A percentile compares a stretch with the other conserved stretches of the same genome.
phyloP scores from a whole-genome alignment of 129 eudicot species.

The Cynara cardunculus region DNA sequence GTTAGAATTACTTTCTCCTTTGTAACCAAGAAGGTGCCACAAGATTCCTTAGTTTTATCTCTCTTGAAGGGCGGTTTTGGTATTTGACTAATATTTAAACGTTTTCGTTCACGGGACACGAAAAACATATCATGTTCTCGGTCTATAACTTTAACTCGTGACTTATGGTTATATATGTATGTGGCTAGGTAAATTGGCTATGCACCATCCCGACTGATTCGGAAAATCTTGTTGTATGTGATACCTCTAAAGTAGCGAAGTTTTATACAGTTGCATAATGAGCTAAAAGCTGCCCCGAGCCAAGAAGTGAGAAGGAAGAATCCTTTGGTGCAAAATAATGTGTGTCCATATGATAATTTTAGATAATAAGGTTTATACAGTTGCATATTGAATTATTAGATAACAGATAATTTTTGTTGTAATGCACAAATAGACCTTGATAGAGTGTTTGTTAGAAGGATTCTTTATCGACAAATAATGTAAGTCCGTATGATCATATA shows the following conservation, averaged over 20 bases:
- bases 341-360: too few relatives aligned
- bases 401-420: too few relatives aligned
- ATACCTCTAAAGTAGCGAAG: slow-evolving; percentile 90
- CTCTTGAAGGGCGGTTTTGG: slow-evolving; percentile 14
- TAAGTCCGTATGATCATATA: too few relatives aligned
- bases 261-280: slow-evolving; percentile 67
- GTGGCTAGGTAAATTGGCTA: slow-evolving; percentile 85
- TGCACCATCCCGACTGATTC: slow-evolving; percentile 86
- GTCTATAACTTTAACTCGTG: background rate
- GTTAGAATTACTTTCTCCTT: background rate
- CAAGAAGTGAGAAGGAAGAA: background rate
- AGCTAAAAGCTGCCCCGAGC: background rate
- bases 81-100: background rate
- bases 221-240: slow-evolving; percentile 87
- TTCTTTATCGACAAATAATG: too few relatives aligned
- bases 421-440: too few relatives aligned
- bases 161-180: background rate
- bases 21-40: background rate
- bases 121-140: background rate
- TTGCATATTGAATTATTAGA: too few relatives aligned
- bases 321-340: too few relatives aligned
- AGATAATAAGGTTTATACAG: too few relatives aligned
- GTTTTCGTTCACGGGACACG: background rate
- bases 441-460: too few relatives aligned
- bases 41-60: background rate